These are phyloP conservation scores for Pseudoscleropodium purum DNA, from an alignment of 225 moss, liverwort and hornwort genomes.

Conservation along the genomic window DNA sequence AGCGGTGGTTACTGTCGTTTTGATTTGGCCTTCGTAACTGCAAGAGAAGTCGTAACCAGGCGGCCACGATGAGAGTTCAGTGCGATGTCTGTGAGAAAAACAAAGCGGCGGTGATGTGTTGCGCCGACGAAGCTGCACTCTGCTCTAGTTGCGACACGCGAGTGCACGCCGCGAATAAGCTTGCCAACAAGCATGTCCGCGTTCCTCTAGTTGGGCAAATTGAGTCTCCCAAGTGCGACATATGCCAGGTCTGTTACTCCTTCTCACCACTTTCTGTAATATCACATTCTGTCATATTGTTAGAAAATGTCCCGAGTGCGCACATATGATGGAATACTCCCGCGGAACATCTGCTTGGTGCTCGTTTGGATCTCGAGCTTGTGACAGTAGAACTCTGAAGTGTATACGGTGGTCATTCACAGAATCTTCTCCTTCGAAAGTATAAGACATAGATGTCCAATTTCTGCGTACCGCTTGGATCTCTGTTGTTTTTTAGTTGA, in stretches of 20 bases:
- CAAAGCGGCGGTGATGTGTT: conserved; percentile 49
- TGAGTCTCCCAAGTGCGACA: conserved; percentile 43
- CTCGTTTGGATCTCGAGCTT: background rate
- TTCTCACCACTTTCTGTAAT: background rate
- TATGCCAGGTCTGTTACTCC: conserved; percentile 28
- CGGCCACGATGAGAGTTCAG: conserved; percentile 39
- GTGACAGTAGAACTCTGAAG: background rate
- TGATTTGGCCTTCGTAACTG: background rate
- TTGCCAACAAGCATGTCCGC: conserved; percentile 41
- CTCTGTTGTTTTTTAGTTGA: background rate
- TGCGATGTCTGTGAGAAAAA: conserved; percentile 54
- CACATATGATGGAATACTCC: background rate
- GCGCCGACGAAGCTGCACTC: conserved; percentile 48
- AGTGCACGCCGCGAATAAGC: conserved; percentile 50
- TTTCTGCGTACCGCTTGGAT: background rate
- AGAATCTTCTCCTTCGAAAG: background rate
- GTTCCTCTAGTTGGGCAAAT: conserved; percentile 21
- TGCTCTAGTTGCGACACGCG: conserved; percentile 37
- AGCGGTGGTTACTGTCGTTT: background rate
- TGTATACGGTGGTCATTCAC: background rate
- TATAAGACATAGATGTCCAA: background rate
- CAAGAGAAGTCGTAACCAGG: background rate
- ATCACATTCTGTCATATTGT: background rate
- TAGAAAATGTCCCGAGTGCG: background rate
- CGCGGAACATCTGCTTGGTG: too few species aligned